Percentiles rank a stretch among this genome's conserved stretches.
phyloP scores from a whole-genome alignment of 192 early-diverging fungal species.

The Podochytrium sp. region DNA sequence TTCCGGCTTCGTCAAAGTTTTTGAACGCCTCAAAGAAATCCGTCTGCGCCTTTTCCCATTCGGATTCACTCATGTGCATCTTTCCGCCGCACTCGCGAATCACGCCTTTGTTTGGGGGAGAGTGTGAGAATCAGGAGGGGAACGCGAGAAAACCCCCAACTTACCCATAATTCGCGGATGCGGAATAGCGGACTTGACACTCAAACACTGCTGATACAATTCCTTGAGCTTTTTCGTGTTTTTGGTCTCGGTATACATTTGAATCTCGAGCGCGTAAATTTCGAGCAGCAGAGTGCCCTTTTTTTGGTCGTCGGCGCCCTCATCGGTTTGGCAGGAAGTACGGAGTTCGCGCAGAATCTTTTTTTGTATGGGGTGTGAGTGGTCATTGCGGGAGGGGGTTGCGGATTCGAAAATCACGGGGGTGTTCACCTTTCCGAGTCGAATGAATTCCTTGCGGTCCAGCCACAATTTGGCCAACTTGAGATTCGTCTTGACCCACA shows the following conservation, averaged over 20 bases:
- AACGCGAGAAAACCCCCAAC: neutral
- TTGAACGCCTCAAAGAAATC: slow-evolving; percentile 98
- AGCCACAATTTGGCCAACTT: slow-evolving; percentile 86
- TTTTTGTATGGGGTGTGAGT: no score
- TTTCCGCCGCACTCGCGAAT: slow-evolving; percentile 98
- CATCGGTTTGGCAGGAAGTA: slow-evolving; percentile 74
- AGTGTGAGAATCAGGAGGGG: neutral
- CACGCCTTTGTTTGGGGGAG: slow-evolving; percentile 52
- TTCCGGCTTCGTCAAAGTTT: slow-evolving; percentile 97
- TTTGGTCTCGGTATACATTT: slow-evolving; percentile 91
- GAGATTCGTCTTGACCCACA: slow-evolving; percentile 86
- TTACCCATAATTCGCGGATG: slow-evolving; percentile 91
- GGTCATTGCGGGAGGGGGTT: neutral
- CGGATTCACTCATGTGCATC: slow-evolving; percentile 95
- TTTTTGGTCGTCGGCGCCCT: slow-evolving; percentile 83
- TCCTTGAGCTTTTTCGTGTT: slow-evolving; percentile 89
- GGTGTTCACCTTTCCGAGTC: slow-evolving; percentile 65
- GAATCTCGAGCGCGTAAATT: slow-evolving; percentile 93
- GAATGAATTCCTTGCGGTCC: slow-evolving; percentile 76
- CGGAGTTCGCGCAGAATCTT: slow-evolving; percentile 80
- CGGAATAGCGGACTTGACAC: slow-evolving; percentile 91
- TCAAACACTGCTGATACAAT: slow-evolving; percentile 85
- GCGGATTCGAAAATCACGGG: neutral
- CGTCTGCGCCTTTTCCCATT: slow-evolving; percentile 90
- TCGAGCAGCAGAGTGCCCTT: slow-evolving; percentile 94